phyloP scores from a whole-genome alignment of 805 yeast species.

The Candida anglica region DNA sequence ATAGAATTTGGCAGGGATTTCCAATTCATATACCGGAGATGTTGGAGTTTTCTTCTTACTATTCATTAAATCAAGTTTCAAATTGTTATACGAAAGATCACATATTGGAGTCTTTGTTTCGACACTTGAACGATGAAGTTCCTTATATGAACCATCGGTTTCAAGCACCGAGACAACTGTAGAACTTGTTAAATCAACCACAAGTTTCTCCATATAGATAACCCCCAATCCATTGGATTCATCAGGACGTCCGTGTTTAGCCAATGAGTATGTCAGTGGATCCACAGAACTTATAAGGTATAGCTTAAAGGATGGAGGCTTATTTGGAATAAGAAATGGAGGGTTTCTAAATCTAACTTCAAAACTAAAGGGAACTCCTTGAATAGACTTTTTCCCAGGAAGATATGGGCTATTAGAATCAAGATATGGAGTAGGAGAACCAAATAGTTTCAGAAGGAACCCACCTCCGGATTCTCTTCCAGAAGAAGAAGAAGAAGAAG shows the following conservation, averaged over 20 bases:
- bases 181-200: conserved; percentile 23
- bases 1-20: conserved; percentile 38
- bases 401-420: too few relatives aligned
- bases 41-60: conserved; percentile 23
- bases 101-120: conserved; percentile 24
- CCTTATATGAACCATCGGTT: conserved; percentile 15
- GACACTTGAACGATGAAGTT: conserved; percentile 23
- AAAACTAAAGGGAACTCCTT: conserved; percentile 34
- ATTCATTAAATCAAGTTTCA: conserved; percentile 36
- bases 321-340: conserved; percentile 42
- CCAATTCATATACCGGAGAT: conserved; percentile 34
- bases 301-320: conserved; percentile 31
- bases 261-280: conserved; percentile 27
- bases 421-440: too few relatives aligned
- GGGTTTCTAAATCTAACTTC: conserved; percentile 50
- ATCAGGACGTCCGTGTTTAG: conserved; percentile 28
- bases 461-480: neutral
- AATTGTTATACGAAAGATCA: conserved; percentile 28
- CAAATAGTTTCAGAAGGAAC: too few relatives aligned
- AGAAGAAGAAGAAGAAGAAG: neutral
- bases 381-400: neutral
- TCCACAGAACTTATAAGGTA: conserved; percentile 23
- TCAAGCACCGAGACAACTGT: conserved; percentile 24
- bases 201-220: conserved; percentile 39
- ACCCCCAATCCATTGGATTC: conserved; percentile 46